phyloP scores from a whole-genome alignment of 176 grass and related monocot genomes.

The Eragrostis curvula region DNA sequence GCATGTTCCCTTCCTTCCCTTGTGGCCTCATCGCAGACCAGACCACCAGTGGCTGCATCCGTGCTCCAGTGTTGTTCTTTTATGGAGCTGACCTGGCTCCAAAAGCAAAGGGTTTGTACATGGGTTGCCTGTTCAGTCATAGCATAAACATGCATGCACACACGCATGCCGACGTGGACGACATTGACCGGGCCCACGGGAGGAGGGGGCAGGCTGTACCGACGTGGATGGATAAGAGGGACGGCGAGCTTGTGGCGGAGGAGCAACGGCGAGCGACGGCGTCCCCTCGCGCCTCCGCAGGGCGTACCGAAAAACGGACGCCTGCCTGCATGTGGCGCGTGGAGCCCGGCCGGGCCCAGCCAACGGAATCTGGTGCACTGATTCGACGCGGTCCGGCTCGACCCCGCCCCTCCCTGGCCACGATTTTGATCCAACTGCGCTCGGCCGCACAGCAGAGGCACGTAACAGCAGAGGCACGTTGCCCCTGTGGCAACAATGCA shows the following conservation, averaged over 20 bases:
- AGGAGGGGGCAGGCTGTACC: not conserved
- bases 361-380: not conserved
- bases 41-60: not conserved
- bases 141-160: not conserved
- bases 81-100: not conserved
- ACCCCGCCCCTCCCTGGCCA: not conserved
- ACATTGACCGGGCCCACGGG: not conserved
- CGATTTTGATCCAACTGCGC: constrained; percentile 17
- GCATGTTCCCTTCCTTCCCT: not conserved
- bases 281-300: not conserved
- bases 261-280: constrained; percentile 23
- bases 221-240: constrained; percentile 39
- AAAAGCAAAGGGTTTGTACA: no score
- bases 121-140: no score
- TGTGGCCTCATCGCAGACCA: not conserved
- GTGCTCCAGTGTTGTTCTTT: no score
- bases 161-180: not conserved
- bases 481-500: no score
- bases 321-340: constrained; percentile 18
- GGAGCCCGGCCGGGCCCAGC: not conserved
- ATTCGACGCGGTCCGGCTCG: no score
- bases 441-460: no score
- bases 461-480: no score
- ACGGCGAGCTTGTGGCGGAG: constrained; percentile 25
- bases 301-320: not conserved